phyloP scores from a whole-genome alignment of 805 yeast species.

The Ogataea degrootiae region DNA sequence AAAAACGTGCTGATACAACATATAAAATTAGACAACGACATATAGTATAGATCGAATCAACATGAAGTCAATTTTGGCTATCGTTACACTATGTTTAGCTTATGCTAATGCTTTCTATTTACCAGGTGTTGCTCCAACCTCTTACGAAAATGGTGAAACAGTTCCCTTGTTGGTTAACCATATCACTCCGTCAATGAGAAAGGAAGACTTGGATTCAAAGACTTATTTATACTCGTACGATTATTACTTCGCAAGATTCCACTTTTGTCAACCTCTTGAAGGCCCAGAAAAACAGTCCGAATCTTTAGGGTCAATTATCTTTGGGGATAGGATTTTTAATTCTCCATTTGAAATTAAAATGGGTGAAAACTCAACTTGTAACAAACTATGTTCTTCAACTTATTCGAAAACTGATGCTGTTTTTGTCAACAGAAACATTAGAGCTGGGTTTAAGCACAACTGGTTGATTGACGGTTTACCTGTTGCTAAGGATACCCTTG shows the following conservation, averaged over 20 bases:
- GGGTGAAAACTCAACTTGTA: constrained; percentile 70
- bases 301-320: constrained; percentile 85
- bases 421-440: constrained; percentile 74
- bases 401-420: constrained; percentile 65
- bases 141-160: constrained; percentile 65
- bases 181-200: constrained; percentile 68
- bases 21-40: not conserved
- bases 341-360: constrained; percentile 83
- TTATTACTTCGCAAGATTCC: constrained; percentile 78
- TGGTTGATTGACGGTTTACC: constrained; percentile 97
- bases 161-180: constrained; percentile 85
- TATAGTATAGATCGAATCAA: not conserved
- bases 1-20: no score
- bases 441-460: constrained; percentile 80
- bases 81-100: constrained; percentile 3
- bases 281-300: constrained; percentile 75
- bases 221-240: constrained; percentile 70
- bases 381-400: constrained; percentile 52
- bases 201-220: constrained; percentile 38
- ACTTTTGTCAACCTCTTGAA: constrained; percentile 72
- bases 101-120: constrained; percentile 64
- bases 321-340: constrained; percentile 92
- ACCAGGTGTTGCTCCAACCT: constrained; percentile 95
- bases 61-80: not conserved
- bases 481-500: constrained; percentile 63